These are phyloP conservation scores for Fusarium pseudograminearum DNA, from an alignment of 2,329 filamentous ascomycete genomes.

Conservation along the genomic window DNA sequence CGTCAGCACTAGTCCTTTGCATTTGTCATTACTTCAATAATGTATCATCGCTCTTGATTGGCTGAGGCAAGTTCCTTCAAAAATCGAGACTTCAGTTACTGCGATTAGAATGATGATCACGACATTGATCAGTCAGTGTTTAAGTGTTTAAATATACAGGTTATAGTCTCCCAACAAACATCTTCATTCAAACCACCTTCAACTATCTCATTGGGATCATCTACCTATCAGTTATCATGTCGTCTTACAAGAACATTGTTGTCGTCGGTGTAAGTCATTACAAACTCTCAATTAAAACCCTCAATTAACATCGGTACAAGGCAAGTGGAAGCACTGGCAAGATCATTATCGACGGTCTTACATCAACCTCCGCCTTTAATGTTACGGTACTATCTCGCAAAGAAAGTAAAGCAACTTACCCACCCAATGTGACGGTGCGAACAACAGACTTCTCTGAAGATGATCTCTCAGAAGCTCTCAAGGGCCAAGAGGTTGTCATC, in stretches of 20 bases:
- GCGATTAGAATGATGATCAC: neutral
- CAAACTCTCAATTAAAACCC: rapidly evolving
- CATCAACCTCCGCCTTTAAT: neutral
- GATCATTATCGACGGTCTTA: neutral
- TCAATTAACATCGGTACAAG: neutral
- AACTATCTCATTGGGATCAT: rapidly evolving
- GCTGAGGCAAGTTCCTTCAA: neutral
- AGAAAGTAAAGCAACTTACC: constrained; percentile 6
- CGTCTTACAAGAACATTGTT: neutral
- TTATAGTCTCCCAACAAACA: rapidly evolving
- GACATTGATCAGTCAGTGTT: neutral
- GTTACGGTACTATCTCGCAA: neutral
- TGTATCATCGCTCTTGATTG: neutral
- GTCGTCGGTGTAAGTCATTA: neutral
- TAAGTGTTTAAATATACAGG: neutral
- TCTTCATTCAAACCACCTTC: neutral
- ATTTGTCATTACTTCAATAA: neutral
- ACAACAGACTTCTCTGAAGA: constrained; percentile 3
- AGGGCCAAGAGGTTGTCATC: neutral
- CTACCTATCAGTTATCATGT: neutral
- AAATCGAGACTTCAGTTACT: neutral
- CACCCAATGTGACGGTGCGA: neutral
- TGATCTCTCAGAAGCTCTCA: neutral
- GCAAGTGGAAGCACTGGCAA: constrained; percentile 11
- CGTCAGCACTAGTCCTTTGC: neutral